A percentile compares a stretch with the other conserved stretches of the same genome.
These are phyloP conservation scores for Gonium pectorale DNA, from an alignment of 139 green algal species.

Conservation along the genomic window DNA sequence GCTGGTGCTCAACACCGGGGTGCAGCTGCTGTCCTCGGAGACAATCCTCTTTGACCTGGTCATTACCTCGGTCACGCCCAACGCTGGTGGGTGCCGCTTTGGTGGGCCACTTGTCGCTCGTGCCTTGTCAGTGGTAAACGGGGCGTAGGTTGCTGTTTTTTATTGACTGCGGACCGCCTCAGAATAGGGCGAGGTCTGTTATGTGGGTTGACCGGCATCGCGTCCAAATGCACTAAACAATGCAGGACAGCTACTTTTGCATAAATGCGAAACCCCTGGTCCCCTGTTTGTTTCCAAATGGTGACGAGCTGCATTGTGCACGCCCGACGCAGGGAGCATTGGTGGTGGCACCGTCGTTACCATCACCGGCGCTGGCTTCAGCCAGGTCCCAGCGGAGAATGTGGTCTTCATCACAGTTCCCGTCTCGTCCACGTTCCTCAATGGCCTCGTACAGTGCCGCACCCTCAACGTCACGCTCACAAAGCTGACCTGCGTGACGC, in stretches of 20 bases:
- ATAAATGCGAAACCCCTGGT: too few relatives aligned
- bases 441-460: conserved; percentile 42
- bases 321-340: conserved; percentile 40
- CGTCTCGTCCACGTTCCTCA: conserved; percentile 47
- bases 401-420: conserved; percentile 46
- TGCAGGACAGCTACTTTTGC: too few relatives aligned
- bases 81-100: too few relatives aligned
- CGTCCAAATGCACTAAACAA: too few relatives aligned
- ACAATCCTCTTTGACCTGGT: conserved; percentile 19
- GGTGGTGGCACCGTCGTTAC: conserved; percentile 45
- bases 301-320: too few relatives aligned
- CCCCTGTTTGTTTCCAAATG: too few relatives aligned
- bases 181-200: too few relatives aligned
- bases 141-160: too few relatives aligned
- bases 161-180: too few relatives aligned
- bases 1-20: background rate
- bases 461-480: background rate
- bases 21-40: conserved; percentile 16
- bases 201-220: too few relatives aligned
- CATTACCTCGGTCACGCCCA: conserved; percentile 30
- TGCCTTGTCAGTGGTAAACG: too few relatives aligned
- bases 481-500: conserved; percentile 26
- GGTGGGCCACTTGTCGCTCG: too few relatives aligned
- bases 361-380: conserved; percentile 54
- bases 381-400: background rate